Percentiles rank a stretch among this genome's conserved stretches.
These are phyloP conservation scores for Metschnikowia cubensis DNA, from an alignment of 805 yeast species.

Conservation along the genomic window DNA sequence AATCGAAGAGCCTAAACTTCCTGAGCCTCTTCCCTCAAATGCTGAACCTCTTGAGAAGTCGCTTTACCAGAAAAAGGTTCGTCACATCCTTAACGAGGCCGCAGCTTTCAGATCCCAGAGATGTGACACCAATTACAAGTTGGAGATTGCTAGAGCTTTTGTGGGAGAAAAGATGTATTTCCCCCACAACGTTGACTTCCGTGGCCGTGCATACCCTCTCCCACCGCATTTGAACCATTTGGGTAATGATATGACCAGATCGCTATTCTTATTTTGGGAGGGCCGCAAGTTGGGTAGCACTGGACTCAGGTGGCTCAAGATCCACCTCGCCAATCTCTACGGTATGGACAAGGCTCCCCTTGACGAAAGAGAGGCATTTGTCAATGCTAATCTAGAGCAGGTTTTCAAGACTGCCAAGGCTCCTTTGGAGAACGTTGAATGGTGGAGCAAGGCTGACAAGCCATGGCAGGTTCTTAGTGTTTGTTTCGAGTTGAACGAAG, in stretches of 20 bases:
- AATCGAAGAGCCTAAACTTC: constrained; percentile 42
- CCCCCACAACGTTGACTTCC: constrained; percentile 77
- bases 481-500: constrained; percentile 62
- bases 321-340: constrained; percentile 68
- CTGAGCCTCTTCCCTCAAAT: constrained; percentile 51
- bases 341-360: constrained; percentile 74
- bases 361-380: constrained; percentile 56
- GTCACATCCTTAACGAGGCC: constrained; percentile 53
- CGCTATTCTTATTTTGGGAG: constrained; percentile 70
- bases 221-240: constrained; percentile 78
- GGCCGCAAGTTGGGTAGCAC: constrained; percentile 62
- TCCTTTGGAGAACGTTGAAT: constrained; percentile 53
- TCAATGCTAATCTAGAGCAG: constrained; percentile 53
- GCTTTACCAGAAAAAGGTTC: constrained; percentile 63
- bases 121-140: constrained; percentile 88
- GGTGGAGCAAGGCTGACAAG: constrained; percentile 75
- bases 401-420: constrained; percentile 55
- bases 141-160: constrained; percentile 91
- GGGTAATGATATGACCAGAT: constrained; percentile 75
- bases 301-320: constrained; percentile 72
- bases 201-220: constrained; percentile 82
- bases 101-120: constrained; percentile 76
- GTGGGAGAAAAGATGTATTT: constrained; percentile 73
- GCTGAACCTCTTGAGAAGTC: constrained; percentile 70
- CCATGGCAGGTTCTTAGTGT: constrained; percentile 81